A percentile compares a stretch with the other conserved stretches of the same genome.
Conservation (phyloP, 257 asterid species). For the Verbena officinalis region DNA sequence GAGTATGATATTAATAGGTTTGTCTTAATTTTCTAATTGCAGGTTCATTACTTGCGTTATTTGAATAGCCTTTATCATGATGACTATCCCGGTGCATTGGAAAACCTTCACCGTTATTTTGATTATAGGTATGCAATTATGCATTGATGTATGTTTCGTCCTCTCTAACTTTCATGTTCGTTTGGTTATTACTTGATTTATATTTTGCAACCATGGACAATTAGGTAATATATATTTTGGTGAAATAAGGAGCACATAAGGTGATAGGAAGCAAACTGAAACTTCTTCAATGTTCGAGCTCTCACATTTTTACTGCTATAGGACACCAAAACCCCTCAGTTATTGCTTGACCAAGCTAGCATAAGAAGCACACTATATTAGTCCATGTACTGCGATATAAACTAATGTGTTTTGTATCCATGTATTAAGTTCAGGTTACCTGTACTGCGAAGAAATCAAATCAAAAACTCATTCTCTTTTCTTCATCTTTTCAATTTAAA, state of each 20-base stretch:
- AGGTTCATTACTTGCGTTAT: conserved; percentile 94
- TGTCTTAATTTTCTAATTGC: conserved; percentile 36
- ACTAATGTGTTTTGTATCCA: no score
- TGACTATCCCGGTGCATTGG: conserved; percentile 85
- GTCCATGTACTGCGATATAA: background rate
- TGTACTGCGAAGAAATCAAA: no score
- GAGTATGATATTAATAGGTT: conserved; percentile 19
- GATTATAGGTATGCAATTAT: conserved; percentile 88
- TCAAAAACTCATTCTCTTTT: no score
- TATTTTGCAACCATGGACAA: conserved; percentile 11
- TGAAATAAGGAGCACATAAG: background rate
- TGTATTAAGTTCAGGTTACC: no score
- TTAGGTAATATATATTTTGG: conserved; percentile 10
- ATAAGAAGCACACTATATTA: background rate
- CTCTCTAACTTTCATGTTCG: background rate
- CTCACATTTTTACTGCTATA: background rate
- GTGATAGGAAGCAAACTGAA: background rate
- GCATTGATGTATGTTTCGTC: conserved; percentile 34
- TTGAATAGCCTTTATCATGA: conserved; percentile 86
- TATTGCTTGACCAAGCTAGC: conserved; percentile 5
- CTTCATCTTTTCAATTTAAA: no score
- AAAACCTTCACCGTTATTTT: conserved; percentile 93
- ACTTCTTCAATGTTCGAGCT: background rate
- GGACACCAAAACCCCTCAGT: conserved; percentile 1
- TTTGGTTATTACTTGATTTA: conserved; percentile 1